Percentiles rank a stretch among this genome's conserved stretches.
These are phyloP conservation scores for Millerozyma miso DNA, from an alignment of 805 yeast species.

Conservation along the genomic window DNA sequence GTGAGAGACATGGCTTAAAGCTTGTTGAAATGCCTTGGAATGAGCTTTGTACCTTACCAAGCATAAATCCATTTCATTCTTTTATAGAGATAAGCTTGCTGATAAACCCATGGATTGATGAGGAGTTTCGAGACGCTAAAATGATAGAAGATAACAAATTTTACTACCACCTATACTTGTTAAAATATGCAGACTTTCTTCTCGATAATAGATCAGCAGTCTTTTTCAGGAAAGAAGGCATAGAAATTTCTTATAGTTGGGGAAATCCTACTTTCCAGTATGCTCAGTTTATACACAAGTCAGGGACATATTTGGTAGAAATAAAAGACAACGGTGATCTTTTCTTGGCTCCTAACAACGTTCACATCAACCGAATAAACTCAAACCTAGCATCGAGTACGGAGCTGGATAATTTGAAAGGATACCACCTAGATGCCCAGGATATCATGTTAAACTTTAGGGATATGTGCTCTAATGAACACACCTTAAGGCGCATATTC, in stretches of 20 bases:
- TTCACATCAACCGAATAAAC: conserved; percentile 72
- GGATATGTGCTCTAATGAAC: conserved; percentile 52
- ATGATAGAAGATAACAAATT: conserved; percentile 51
- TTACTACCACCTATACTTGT: conserved; percentile 72
- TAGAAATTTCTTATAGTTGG: conserved; percentile 85
- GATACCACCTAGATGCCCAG: conserved; percentile 58
- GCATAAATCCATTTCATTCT: conserved; percentile 82
- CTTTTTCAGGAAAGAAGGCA: conserved; percentile 48
- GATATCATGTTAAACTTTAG: conserved; percentile 68
- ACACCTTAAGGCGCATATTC: conserved; percentile 48
- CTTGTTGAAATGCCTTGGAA: conserved; percentile 87
- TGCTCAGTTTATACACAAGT: conserved; percentile 84
- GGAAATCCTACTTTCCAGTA: conserved; percentile 78
- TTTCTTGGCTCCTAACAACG: conserved; percentile 81
- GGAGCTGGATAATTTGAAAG: conserved; percentile 22
- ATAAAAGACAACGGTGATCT: conserved; percentile 73
- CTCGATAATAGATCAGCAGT: conserved; percentile 76
- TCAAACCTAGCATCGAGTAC: conserved; percentile 26
- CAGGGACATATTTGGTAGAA: conserved; percentile 90
- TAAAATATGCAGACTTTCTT: conserved; percentile 68
- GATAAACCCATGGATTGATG: conserved; percentile 67
- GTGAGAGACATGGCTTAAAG: conserved; percentile 78
- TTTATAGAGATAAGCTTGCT: conserved; percentile 64
- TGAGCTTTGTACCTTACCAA: conserved; percentile 74
- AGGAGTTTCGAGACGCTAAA: conserved; percentile 41